Evolutionary conservation across 805 yeast species (phyloP), one percentile per base, ranked within the genome.

Genomic region (Saccharomycopsis javanensis): DNA sequence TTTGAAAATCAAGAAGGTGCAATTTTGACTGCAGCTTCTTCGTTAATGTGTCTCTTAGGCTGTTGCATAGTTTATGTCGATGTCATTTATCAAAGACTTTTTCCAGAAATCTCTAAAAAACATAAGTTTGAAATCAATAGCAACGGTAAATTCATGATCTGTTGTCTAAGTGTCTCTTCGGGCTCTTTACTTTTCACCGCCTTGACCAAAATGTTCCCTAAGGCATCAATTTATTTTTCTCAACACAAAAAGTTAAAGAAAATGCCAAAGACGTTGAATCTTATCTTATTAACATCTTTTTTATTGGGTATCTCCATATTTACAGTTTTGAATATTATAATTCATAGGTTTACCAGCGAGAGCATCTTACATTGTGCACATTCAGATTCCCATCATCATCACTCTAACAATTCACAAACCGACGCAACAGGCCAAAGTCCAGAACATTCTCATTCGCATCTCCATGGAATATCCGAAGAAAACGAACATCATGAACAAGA

Each of bases 341-440:
- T 94, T 4, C 97, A 91, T 68, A 68, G 80, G 35, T 69, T 83
- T 55, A 88, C 97, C 0, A 81, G 92, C 54, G 88, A 88, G 67
- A 83, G 91, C 33, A 79, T 91, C 34, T 86, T 91, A 0, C 97
- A 90, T 66, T 90, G 97, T 69, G 85, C 81, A 15, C 96, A 90
- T 64, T 18, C 28, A 11, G 42, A n/a, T 31, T 23, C 38, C n/a
- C 25, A 51, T 15, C 20, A 51, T 15, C 20, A 51, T 10, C 30
- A 34, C 18, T 51, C 53, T n/a, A 11, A 33, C 15, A 18, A 28
- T 18, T 16, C 38, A 1, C 27, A 31, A 5, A 3, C 16, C 13
- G n/a, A 51, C 33, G 38, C 25, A 7, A 18, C 31, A 33, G 53
- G 33, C 11, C 48, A 42, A 13, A 42, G 48, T 5, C n/a, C n/a